Conservation (phyloP, 2,329 filamentous ascomycete species). For the Aureobasidium sp. region DNA sequence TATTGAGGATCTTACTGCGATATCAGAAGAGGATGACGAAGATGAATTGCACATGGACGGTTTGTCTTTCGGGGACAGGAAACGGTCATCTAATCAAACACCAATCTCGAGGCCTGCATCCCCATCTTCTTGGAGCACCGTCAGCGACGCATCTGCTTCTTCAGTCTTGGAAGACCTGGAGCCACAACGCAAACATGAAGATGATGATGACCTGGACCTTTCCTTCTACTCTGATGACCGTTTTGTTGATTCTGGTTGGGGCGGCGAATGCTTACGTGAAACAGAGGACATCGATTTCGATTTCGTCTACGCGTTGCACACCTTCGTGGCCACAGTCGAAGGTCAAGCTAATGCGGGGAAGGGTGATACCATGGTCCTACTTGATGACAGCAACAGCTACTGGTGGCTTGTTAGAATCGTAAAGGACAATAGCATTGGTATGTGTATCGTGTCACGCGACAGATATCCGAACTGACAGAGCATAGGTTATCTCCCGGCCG, state of each 20-base stretch:
- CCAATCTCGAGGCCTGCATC: conserved; percentile 15
- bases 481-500: conserved; percentile 85
- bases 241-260: conserved; percentile 67
- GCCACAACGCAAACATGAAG: conserved; percentile 28
- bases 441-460: conserved; percentile 21
- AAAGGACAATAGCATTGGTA: conserved; percentile 91
- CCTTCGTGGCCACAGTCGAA: conserved; percentile 95
- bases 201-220: conserved; percentile 57
- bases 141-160: conserved; percentile 20
- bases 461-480: conserved; percentile 18
- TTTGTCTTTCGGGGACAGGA: conserved; percentile 38
- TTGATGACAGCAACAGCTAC: conserved; percentile 98
- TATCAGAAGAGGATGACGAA: background rate
- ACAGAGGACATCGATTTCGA: conserved; percentile 99
- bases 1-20: background rate
- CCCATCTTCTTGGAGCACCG: conserved; percentile 31
- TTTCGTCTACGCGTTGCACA: conserved; percentile 96
- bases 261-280: conserved; percentile 77
- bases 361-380: conserved; percentile 95
- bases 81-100: conserved; percentile 31
- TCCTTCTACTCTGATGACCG: conserved; percentile 50
- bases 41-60: conserved; percentile 25
- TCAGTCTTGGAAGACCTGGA: conserved; percentile 16
- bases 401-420: conserved; percentile 98
- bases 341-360: conserved; percentile 98